Percentiles rank a stretch among this genome's conserved stretches.
Conservation (phyloP, 2,329 filamentous ascomycete species). For the Sporothrix variecibatus region DNA sequence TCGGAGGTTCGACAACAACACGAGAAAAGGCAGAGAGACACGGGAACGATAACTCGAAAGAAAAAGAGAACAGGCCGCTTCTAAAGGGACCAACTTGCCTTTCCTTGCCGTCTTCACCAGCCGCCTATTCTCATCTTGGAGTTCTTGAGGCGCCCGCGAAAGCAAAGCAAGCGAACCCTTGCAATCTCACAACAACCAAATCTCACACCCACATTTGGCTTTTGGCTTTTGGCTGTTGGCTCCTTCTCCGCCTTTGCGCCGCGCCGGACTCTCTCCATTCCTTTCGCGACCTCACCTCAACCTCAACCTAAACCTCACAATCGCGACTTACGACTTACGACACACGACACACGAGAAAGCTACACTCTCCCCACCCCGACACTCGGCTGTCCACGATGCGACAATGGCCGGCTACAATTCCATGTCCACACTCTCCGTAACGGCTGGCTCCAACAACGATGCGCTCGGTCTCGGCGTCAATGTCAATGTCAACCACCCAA, state of each 20-base stretch:
- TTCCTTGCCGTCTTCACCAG: background rate
- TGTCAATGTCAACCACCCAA: slow-evolving; percentile 41
- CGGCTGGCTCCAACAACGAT: slow-evolving; percentile 47
- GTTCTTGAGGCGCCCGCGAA: background rate
- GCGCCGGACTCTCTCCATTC: background rate
- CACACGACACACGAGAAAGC: background rate
- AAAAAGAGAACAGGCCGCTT: background rate
- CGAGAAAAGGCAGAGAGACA: background rate
- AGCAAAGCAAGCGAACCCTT: background rate
- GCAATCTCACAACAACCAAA: background rate
- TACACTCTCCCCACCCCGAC: background rate
- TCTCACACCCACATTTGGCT: background rate
- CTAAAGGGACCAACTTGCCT: background rate
- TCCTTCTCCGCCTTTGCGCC: slow-evolving; percentile 12
- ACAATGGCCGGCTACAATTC: slow-evolving; percentile 60
- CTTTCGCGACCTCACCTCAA: background rate
- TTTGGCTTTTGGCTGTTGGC: background rate
- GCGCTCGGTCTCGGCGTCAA: slow-evolving; percentile 50
- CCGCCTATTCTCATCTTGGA: background rate
- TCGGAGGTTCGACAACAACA: background rate
- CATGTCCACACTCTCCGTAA: slow-evolving; percentile 53
- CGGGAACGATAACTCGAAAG: background rate
- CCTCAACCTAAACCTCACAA: background rate
- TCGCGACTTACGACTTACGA: background rate
- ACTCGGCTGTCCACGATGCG: slow-evolving; percentile 24